phyloP scores from a whole-genome alignment of 768 basidiomycete genomes.

The Russula vinacea region DNA sequence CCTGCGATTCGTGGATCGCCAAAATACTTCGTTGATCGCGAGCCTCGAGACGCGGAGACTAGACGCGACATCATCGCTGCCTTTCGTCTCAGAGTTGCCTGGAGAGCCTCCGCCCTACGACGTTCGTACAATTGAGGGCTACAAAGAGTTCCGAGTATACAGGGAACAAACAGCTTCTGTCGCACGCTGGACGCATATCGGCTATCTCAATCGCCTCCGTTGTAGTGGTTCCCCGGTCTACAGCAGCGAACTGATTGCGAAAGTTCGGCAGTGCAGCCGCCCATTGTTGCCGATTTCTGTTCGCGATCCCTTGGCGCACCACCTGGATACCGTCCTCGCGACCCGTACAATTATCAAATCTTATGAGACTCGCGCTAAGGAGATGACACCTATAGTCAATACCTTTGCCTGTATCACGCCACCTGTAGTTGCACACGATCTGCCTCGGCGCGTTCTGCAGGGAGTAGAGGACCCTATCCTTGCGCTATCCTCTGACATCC shows the following conservation, averaged over 20 bases:
- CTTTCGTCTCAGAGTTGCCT: constrained; percentile 50
- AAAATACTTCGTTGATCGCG: constrained; percentile 52
- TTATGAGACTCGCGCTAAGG: constrained; percentile 54
- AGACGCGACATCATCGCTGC: constrained; percentile 57
- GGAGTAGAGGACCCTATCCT: constrained; percentile 37
- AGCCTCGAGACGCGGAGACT: constrained; percentile 53
- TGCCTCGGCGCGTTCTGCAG: constrained; percentile 60
- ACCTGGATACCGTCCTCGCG: constrained; percentile 44
- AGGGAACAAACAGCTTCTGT: constrained; percentile 50
- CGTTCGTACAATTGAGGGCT: constrained; percentile 71
- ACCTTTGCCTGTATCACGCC: constrained; percentile 82
- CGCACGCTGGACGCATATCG: constrained; percentile 64
- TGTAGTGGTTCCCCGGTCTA: constrained; percentile 47
- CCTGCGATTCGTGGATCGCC: constrained; percentile 55
- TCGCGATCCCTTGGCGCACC: constrained; percentile 37
- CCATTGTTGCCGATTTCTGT: constrained; percentile 54
- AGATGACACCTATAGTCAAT: constrained; percentile 53
- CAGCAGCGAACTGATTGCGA: constrained; percentile 39
- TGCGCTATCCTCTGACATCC: constrained; percentile 32
- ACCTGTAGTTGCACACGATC: constrained; percentile 67
- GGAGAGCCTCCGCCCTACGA: constrained; percentile 72
- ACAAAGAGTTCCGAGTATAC: constrained; percentile 47
- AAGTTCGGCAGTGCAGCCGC: constrained; percentile 40
- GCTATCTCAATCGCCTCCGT: constrained; percentile 70
- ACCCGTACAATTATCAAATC: constrained; percentile 59